Evolutionary conservation across 306 rosid species (phyloP).

Genomic region (Rubus idaeus): DNA sequence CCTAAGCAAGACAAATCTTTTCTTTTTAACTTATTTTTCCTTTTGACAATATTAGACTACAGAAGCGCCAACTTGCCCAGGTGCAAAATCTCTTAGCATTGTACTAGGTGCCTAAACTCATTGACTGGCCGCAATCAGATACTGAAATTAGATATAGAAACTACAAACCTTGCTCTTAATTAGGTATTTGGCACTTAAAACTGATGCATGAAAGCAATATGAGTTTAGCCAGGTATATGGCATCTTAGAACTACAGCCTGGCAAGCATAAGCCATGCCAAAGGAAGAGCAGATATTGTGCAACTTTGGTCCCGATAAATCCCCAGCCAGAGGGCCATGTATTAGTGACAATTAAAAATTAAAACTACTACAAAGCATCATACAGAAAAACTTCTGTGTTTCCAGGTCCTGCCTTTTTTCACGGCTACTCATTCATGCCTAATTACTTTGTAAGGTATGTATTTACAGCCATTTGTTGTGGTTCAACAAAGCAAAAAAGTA

Average conservation of each 20-base stretch:
- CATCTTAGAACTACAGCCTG: neutral
- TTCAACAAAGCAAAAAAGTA: neutral
- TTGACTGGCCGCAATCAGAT: neutral
- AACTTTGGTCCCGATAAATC: neutral
- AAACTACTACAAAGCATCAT: neutral
- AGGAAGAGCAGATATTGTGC: neutral
- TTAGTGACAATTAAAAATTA: neutral
- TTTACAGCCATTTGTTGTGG: neutral
- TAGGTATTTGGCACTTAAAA: neutral
- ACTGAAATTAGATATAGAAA: neutral
- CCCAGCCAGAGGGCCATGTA: neutral
- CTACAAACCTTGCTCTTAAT: neutral
- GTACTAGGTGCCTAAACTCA: neutral
- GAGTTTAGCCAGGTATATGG: neutral
- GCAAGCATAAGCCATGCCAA: neutral
- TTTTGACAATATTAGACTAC: neutral
- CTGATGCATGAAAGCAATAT: neutral
- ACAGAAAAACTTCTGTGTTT: too few species aligned
- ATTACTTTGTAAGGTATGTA: neutral
- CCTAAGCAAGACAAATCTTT: neutral
- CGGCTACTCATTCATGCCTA: neutral
- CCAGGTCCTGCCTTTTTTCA: too few species aligned
- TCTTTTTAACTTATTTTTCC: neutral
- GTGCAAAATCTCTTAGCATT: neutral
- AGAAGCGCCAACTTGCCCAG: neutral